These are phyloP conservation scores for Ophiostoma himal-ulmi DNA, from an alignment of 2,329 filamentous ascomycete species.

Conservation along the genomic window DNA sequence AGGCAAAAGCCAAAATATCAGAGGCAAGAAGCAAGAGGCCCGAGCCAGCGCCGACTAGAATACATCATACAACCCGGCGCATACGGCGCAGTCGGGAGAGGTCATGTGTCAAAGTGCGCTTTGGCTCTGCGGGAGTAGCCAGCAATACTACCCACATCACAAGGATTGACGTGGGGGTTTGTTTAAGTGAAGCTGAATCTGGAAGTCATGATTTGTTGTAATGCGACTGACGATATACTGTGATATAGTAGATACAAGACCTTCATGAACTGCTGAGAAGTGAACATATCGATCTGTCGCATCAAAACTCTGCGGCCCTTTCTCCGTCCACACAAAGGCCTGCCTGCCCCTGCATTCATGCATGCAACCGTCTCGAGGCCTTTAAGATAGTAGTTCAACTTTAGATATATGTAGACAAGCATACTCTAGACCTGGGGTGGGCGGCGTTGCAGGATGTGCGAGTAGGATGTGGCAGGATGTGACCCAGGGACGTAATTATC, in stretches of 20 bases:
- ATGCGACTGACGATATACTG: not conserved
- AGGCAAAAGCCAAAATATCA: not conserved
- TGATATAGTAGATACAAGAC: not conserved
- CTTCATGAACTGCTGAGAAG: not conserved
- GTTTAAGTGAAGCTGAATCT: constrained; percentile 1
- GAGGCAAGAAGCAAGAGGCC: not conserved
- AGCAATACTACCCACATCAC: not conserved
- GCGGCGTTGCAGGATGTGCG: not conserved
- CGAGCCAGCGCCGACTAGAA: not conserved
- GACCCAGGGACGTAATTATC: not conserved
- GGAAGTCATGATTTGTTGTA: not conserved
- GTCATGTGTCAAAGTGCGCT: not conserved
- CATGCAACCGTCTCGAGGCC: not conserved
- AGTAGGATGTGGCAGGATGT: not conserved
- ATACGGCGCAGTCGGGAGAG: not conserved
- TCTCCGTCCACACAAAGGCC: too few relatives aligned
- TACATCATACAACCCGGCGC: not conserved
- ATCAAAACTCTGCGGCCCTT: not conserved
- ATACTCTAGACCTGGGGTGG: not conserved
- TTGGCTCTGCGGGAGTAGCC: not conserved
- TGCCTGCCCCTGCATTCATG: not conserved
- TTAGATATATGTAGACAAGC: not conserved
- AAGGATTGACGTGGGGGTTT: not conserved
- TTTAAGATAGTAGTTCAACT: not conserved
- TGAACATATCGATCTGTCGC: too few relatives aligned